These are phyloP conservation scores for Rhododendron ovatum DNA, from an alignment of 148 eudicot species.

Conservation along the genomic window DNA sequence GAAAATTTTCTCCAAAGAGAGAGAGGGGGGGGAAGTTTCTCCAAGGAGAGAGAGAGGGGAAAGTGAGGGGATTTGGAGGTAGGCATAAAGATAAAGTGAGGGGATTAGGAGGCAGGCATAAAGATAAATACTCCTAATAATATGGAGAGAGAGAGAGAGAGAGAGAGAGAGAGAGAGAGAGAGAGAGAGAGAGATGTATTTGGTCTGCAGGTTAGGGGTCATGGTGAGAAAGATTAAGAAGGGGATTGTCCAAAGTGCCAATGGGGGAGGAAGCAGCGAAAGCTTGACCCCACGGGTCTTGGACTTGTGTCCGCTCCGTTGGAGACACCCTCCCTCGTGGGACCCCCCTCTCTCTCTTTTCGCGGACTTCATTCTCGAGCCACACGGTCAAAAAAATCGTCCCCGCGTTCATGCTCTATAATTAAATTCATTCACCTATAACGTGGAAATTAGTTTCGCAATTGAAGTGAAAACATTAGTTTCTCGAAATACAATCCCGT, in stretches of 20 bases:
- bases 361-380: too few species aligned
- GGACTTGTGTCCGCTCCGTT: not conserved
- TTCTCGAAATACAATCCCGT: too few species aligned
- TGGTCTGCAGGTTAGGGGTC: slow-evolving; percentile 12
- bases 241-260: not conserved
- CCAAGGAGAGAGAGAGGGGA: not conserved
- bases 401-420: too few species aligned
- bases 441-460: too few species aligned
- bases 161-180: too few species aligned
- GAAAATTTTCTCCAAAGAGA: too few species aligned
- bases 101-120: not conserved
- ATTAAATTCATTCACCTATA: too few species aligned
- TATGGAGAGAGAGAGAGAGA: not conserved
- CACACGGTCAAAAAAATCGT: too few species aligned
- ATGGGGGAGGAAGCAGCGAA: slow-evolving; percentile 4
- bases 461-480: too few species aligned
- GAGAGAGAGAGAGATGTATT: slow-evolving; percentile 2
- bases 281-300: not conserved
- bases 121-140: not conserved
- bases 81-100: not conserved
- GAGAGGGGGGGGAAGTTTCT: too few species aligned
- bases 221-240: not conserved
- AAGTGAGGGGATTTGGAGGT: not conserved
- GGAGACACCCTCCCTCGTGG: slow-evolving; percentile 1
- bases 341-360: not conserved